phyloP scores from a whole-genome alignment of 805 yeast genomes.

The Starmerella apicola region DNA sequence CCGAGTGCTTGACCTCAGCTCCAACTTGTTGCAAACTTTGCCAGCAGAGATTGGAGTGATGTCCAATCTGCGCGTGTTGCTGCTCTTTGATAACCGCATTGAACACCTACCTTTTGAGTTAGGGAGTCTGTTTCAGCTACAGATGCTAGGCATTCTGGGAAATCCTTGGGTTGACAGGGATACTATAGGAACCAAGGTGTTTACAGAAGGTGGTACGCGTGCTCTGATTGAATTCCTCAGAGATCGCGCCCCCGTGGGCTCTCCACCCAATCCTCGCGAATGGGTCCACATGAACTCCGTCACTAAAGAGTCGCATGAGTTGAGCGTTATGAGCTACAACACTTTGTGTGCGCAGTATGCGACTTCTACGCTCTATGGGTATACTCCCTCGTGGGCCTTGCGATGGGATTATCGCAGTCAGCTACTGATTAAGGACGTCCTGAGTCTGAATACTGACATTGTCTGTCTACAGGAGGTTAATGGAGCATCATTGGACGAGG shows the following conservation, averaged over 20 bases:
- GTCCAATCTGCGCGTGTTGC: conserved; percentile 65
- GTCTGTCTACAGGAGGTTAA: conserved; percentile 95
- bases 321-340: conserved; percentile 78
- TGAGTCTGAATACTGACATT: conserved; percentile 55
- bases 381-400: conserved; percentile 95
- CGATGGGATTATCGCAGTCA: conserved; percentile 85
- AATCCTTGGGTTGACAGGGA: conserved; percentile 58
- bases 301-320: conserved; percentile 42
- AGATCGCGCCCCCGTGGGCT: conserved; percentile 62
- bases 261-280: conserved; percentile 60
- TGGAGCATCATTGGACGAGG: conserved; percentile 69
- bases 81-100: conserved; percentile 77
- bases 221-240: conserved; percentile 70
- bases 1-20: conserved; percentile 74
- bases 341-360: conserved; percentile 94
- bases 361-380: conserved; percentile 78
- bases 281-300: conserved; percentile 74
- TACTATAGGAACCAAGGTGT: conserved; percentile 38
- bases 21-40: conserved; percentile 55
- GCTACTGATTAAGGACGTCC: conserved; percentile 58
- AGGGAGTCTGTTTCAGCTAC: conserved; percentile 72
- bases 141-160: conserved; percentile 87
- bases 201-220: conserved; percentile 74
- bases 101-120: conserved; percentile 67
- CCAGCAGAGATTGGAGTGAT: conserved; percentile 80